phyloP scores from a whole-genome alignment of 2,329 filamentous ascomycete genomes.

The Colletotrichum tanaceti region DNA sequence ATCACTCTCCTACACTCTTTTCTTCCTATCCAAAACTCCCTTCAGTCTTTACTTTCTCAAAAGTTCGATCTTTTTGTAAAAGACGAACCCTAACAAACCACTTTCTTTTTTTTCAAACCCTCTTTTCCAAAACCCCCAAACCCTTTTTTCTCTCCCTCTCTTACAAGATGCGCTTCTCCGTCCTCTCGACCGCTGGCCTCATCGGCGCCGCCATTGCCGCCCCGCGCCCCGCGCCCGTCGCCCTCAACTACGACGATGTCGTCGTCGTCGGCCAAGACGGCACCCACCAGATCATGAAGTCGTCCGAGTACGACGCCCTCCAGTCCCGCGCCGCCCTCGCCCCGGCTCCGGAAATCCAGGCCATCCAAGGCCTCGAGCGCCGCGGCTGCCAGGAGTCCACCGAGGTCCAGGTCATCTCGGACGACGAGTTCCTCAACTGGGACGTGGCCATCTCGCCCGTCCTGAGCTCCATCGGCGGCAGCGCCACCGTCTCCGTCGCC shows the following conservation, averaged over 20 bases:
- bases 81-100: not conserved
- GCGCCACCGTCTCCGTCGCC: conserved; percentile 47
- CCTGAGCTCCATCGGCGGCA: conserved; percentile 46
- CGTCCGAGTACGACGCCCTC: conserved; percentile 43
- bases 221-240: conserved; percentile 14
- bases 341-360: conserved; percentile 18
- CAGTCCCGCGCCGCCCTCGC: conserved; percentile 33
- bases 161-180: conserved; percentile 37
- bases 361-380: conserved; percentile 4
- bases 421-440: conserved; percentile 52
- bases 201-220: conserved; percentile 23
- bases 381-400: conserved; percentile 42
- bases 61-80: conserved; percentile 34
- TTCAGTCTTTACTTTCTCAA: conserved; percentile 37
- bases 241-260: conserved; percentile 44
- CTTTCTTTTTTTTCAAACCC: not conserved
- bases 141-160: conserved; percentile 15
- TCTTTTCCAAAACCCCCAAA: conserved; percentile 12
- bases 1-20: conserved; percentile 27
- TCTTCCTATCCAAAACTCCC: conserved; percentile 22
- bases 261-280: conserved; percentile 45
- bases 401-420: conserved; percentile 44
- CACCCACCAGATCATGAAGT: conserved; percentile 45
- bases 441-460: conserved; percentile 53
- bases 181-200: conserved; percentile 27